Base-by-base conservation (phyloP, 345 rosid genomes). In the Boechera stricta region DNA sequence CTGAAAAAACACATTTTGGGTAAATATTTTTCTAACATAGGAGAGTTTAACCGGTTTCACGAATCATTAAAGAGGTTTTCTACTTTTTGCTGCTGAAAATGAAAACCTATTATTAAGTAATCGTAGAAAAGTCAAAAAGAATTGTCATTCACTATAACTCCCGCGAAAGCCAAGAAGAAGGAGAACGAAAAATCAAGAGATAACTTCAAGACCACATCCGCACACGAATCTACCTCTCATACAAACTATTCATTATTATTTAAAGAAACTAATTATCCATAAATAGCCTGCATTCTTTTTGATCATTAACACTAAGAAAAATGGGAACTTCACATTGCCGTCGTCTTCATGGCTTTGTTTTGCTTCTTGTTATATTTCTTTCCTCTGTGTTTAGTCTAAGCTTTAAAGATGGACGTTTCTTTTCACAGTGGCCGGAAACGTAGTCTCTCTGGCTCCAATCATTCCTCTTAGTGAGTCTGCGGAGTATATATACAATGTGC, bases 281-380 rank as follows among this genome's bases (percentile, higher is more conserved):
- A 45, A 45, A 45, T 64, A 45, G 41, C 2, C 5, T n/a, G 13
- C 38, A 28, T 47, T 64, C 39, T 18, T 64, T 45, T 29, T 29
- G 39, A 64, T 28, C 24, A 28, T 15, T 45, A 45, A 31, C 33
- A 62, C 51, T 5, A 39, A 29, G 8, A 7, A 47, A 31, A 32
- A 48, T 65, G 70, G 44, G 11, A 29, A 48, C 29, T 10, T 47
- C 56, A 32, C 70, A 48, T 32, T 32, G 31, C 36, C 42, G 42
- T 65, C 29, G 48, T 36, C 48, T 67, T 51, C 60, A 35, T 67
- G 35, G 72, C 21, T 49, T 52, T 21, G 36, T 21, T 21, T 12
- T 67, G 48, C 49, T 67, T 67, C 35, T 52, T 21, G 60, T 38
- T 67, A 4, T 67, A 47, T 33, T 52, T 48, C 4, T 67, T 24